These are phyloP conservation scores for Artomyces pyxidatus DNA, from an alignment of 768 basidiomycete species.

Conservation along the genomic window DNA sequence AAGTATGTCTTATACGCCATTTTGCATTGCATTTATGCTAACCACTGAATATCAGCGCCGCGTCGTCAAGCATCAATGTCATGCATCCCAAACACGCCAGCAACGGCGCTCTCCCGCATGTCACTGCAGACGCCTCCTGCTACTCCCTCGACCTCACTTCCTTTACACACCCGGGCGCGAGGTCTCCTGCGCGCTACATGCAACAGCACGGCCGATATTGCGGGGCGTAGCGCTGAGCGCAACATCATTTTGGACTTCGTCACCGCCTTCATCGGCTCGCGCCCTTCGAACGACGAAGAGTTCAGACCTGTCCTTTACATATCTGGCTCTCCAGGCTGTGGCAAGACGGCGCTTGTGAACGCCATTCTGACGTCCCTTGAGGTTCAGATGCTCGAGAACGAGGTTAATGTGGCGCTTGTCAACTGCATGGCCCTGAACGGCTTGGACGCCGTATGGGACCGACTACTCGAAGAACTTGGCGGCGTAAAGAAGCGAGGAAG, in stretches of 20 bases:
- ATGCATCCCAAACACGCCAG: conserved; percentile 35
- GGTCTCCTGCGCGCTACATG: conserved; percentile 67
- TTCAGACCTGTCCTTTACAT: conserved; percentile 61
- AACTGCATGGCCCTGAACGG: conserved; percentile 77
- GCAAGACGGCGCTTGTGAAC: conserved; percentile 82
- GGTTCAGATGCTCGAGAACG: conserved; percentile 27
- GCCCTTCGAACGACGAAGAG: conserved; percentile 16
- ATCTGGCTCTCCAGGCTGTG: conserved; percentile 89
- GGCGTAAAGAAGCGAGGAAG: conserved; percentile 30
- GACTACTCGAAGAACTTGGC: conserved; percentile 50
- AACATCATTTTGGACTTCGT: conserved; percentile 52
- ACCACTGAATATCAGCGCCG: conserved; percentile 26
- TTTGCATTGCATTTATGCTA: conserved; percentile 1
- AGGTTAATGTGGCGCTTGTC: conserved; percentile 46
- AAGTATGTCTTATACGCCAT: conserved; percentile 28
- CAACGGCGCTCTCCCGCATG: conserved; percentile 33
- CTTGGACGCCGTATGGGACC: conserved; percentile 65
- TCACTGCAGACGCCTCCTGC: conserved; percentile 53
- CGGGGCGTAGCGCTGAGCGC: conserved; percentile 64
- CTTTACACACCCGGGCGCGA: conserved; percentile 55
- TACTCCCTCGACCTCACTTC: conserved; percentile 39
- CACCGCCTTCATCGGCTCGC: conserved; percentile 37
- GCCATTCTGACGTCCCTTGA: conserved; percentile 40
- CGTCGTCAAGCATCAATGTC: conserved; percentile 45
- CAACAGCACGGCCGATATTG: conserved; percentile 46